phyloP scores from a whole-genome alignment of 2,329 filamentous ascomycete genomes.

The Hawksworthiomyces lignivorus region DNA sequence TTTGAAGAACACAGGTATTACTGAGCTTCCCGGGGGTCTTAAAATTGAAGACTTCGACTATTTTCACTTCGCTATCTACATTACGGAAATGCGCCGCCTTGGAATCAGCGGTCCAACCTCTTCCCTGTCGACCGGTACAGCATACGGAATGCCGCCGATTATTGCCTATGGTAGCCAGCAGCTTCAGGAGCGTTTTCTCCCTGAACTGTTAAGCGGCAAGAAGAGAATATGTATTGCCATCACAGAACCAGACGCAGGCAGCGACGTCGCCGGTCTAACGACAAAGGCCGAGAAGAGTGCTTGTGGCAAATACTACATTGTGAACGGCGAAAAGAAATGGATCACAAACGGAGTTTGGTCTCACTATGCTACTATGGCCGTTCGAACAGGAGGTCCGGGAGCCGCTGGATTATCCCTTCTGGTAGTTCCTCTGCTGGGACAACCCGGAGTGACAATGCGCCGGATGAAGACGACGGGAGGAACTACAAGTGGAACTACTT shows the following conservation, averaged over 20 bases:
- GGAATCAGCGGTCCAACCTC: too few relatives aligned
- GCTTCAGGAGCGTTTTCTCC: constrained; percentile 79
- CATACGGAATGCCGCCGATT: too few relatives aligned
- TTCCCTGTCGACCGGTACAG: too few relatives aligned
- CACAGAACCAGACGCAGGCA: constrained; percentile 91
- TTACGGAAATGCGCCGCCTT: too few relatives aligned
- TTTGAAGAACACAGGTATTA: too few relatives aligned
- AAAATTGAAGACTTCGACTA: too few relatives aligned
- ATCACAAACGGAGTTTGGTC: constrained; percentile 97
- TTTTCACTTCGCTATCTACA: too few relatives aligned
- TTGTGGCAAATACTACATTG: constrained; percentile 97
- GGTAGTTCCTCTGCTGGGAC: constrained; percentile 83
- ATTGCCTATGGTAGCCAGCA: constrained; percentile 85
- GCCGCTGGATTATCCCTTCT: constrained; percentile 91
- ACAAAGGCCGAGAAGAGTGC: constrained; percentile 93
- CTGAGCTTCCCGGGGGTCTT: too few relatives aligned
- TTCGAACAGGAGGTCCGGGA: constrained; percentile 77
- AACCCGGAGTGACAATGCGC: constrained; percentile 84
- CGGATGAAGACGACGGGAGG: constrained; percentile 99
- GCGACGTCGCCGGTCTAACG: constrained; percentile 88
- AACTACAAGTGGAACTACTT: constrained; percentile 90
- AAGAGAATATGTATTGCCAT: constrained; percentile 98
- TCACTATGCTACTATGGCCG: constrained; percentile 96
- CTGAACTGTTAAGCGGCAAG: constrained; percentile 80
- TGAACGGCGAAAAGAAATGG: constrained; percentile 99